Evolutionary conservation across 306 rosid species (phyloP).

Genomic region (Rosa multiflora): DNA sequence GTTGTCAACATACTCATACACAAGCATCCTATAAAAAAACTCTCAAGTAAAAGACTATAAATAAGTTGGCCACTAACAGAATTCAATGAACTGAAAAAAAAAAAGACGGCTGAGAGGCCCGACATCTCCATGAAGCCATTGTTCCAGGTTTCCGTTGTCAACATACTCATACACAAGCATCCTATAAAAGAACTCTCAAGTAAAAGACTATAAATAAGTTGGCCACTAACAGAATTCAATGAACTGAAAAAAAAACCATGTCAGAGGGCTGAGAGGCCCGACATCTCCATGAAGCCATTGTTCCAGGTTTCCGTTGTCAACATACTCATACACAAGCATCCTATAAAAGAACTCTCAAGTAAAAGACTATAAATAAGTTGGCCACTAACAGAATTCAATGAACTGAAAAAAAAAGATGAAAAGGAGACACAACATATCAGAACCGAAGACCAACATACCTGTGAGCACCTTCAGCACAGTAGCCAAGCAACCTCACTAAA

Average conservation of each 20-base stretch:
- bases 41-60: background rate
- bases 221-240: background rate
- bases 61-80: background rate
- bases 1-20: slow-evolving; percentile 58
- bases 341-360: slow-evolving; percentile 24
- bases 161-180: slow-evolving; percentile 64
- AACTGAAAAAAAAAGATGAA: background rate
- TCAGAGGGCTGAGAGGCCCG: slow-evolving; percentile 52
- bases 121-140: slow-evolving; percentile 67
- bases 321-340: slow-evolving; percentile 63
- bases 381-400: background rate
- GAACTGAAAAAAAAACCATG: slow-evolving; percentile 30
- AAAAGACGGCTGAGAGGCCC: slow-evolving; percentile 48
- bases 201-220: background rate
- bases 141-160: slow-evolving; percentile 64
- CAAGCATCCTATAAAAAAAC: slow-evolving; percentile 49
- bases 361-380: background rate
- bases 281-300: slow-evolving; percentile 72
- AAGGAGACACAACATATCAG: background rate
- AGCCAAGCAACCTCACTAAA: slow-evolving; percentile 61
- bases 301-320: slow-evolving; percentile 62
- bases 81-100: background rate
- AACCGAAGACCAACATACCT: slow-evolving; percentile 30
- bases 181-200: slow-evolving; percentile 27
- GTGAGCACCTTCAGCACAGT: slow-evolving; percentile 69